phyloP scores from a whole-genome alignment of 306 rosid genomes.

The Carpinus viminea region DNA sequence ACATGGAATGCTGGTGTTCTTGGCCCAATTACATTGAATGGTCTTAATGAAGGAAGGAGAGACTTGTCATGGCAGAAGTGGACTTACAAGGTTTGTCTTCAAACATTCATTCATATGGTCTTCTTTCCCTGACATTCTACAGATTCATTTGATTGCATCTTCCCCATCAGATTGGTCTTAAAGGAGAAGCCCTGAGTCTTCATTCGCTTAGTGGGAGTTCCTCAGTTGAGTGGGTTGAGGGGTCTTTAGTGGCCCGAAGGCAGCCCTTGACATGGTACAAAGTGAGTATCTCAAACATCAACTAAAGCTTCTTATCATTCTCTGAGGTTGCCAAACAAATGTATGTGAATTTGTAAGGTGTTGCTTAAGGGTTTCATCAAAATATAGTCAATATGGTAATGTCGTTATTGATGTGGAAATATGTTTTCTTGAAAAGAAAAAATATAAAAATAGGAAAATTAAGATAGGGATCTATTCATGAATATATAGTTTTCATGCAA shows the following conservation, averaged over 20 bases:
- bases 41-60: conserved; percentile 90
- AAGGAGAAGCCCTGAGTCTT: conserved; percentile 89
- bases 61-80: conserved; percentile 99
- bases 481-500: neutral
- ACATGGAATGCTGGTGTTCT: conserved; percentile 97
- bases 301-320: neutral
- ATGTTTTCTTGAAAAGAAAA: neutral
- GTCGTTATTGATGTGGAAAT: neutral
- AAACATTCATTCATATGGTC: neutral
- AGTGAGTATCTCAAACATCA: conserved; percentile 56
- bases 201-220: conserved; percentile 92
- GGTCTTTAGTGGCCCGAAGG: conserved; percentile 58
- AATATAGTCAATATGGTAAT: neutral
- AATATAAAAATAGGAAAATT: neutral
- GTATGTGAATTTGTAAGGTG: neutral
- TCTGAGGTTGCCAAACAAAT: conserved; percentile 5
- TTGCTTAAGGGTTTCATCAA: neutral
- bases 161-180: conserved; percentile 75
- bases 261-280: conserved; percentile 97
- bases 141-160: conserved; percentile 31
- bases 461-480: neutral
- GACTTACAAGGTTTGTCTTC: conserved; percentile 81
- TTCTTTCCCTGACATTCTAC: conserved; percentile 28
- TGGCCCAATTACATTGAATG: conserved; percentile 78
- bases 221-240: conserved; percentile 89